Evolutionary conservation across 2,329 filamentous ascomycete genomes (phyloP).

Genomic region (Acarospora socialis): DNA sequence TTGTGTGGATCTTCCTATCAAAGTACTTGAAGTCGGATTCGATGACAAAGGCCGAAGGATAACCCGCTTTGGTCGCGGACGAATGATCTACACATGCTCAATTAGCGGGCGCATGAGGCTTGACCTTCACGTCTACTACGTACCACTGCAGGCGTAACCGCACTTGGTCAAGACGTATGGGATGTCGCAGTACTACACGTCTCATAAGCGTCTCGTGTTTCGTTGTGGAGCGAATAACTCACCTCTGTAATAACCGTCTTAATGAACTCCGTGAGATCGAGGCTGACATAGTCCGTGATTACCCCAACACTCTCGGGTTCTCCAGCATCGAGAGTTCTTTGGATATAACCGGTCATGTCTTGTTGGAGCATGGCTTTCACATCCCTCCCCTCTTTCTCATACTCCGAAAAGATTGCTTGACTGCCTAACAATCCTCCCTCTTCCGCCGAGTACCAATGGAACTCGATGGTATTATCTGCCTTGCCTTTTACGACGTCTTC

Average conservation of each 20-base stretch:
- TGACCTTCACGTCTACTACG: no score
- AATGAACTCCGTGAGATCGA: slow-evolving; percentile 72
- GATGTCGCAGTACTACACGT: slow-evolving; percentile 65
- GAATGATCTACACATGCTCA: slow-evolving; percentile 61
- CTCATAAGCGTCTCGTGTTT: neutral
- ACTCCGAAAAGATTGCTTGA: slow-evolving; percentile 75
- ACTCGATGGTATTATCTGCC: slow-evolving; percentile 76
- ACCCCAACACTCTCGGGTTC: slow-evolving; percentile 77
- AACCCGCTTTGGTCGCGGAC: slow-evolving; percentile 51
- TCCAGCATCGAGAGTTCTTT: slow-evolving; percentile 69
- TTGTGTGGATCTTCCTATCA: slow-evolving; percentile 60
- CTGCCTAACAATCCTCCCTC: slow-evolving; percentile 77
- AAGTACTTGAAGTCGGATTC: slow-evolving; percentile 45
- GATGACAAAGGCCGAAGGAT: slow-evolving; percentile 50
- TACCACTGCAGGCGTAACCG: slow-evolving; percentile 60
- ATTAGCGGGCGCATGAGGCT: no score
- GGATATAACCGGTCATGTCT: slow-evolving; percentile 88
- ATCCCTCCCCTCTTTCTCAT: slow-evolving; percentile 56
- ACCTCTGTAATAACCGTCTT: slow-evolving; percentile 67
- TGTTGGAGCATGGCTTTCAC: slow-evolving; percentile 97
- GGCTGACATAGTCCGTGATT: slow-evolving; percentile 82
- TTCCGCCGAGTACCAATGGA: slow-evolving; percentile 91
- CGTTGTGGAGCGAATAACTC: slow-evolving; percentile 16
- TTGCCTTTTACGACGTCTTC: slow-evolving; percentile 55
- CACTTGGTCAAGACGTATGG: slow-evolving; percentile 79